These are phyloP conservation scores for Cutaneotrichosporon sp. DNA, from an alignment of 1,284 basidiomycete species.

Conservation along the genomic window DNA sequence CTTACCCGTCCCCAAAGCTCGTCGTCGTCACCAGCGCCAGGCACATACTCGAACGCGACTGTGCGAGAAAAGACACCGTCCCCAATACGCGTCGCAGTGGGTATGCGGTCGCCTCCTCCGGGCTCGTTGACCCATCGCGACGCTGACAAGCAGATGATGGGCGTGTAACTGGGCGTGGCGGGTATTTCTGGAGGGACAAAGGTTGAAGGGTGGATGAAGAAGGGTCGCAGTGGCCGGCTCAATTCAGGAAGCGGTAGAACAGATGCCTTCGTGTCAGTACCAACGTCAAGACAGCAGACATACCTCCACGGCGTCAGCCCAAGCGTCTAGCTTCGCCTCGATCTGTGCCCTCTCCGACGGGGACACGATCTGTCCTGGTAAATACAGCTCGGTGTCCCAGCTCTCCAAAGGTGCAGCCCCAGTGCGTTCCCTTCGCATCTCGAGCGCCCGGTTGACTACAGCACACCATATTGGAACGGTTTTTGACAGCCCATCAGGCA, in stretches of 20 bases:
- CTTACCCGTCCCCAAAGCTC: slow-evolving; percentile 47
- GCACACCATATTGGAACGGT: slow-evolving; percentile 95
- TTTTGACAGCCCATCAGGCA: slow-evolving; percentile 91
- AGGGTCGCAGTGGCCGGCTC: slow-evolving; percentile 42
- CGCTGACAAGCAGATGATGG: slow-evolving; percentile 47
- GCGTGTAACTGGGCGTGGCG: slow-evolving; percentile 27
- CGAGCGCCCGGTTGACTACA: slow-evolving; percentile 73
- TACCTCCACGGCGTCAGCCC: slow-evolving; percentile 64
- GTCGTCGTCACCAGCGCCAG: slow-evolving; percentile 49
- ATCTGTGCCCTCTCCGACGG: slow-evolving; percentile 45
- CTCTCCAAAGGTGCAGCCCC: slow-evolving; percentile 2
- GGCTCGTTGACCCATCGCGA: slow-evolving; percentile 36
- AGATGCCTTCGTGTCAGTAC: slow-evolving; percentile 27
- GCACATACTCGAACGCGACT: slow-evolving; percentile 47
- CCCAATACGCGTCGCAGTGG: slow-evolving; percentile 28
- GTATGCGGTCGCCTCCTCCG: slow-evolving; percentile 26
- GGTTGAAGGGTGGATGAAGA: slow-evolving; percentile 45
- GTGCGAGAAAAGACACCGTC: slow-evolving; percentile 21
- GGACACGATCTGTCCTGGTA: slow-evolving; percentile 42
- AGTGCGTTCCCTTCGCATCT: slow-evolving; percentile 9
- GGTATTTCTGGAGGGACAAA: slow-evolving; percentile 29
- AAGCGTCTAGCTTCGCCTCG: slow-evolving; percentile 55
- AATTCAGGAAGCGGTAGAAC: slow-evolving; percentile 41
- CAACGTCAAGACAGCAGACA: slow-evolving; percentile 3
- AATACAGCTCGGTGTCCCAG: slow-evolving; percentile 41